phyloP scores from a whole-genome alignment of 257 asterid species.

The Scutellaria barbata region DNA sequence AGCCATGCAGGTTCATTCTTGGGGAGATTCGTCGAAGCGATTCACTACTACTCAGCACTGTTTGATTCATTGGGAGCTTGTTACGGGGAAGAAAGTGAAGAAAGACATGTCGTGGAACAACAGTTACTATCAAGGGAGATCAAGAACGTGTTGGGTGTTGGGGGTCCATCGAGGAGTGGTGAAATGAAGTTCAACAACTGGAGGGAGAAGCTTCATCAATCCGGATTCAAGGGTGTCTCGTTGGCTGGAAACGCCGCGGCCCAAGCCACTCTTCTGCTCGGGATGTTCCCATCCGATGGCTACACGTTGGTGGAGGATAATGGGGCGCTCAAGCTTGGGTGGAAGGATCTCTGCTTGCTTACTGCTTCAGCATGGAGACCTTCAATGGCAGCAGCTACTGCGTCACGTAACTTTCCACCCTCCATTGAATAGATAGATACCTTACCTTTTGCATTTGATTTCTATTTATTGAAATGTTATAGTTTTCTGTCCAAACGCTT shows the following conservation, averaged over 20 bases:
- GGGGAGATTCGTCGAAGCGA: slow-evolving; percentile 95
- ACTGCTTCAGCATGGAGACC: slow-evolving; percentile 99
- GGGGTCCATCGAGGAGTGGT: slow-evolving; percentile 82
- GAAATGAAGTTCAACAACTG: slow-evolving; percentile 82
- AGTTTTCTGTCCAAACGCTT: background rate
- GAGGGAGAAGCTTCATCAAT: slow-evolving; percentile 91
- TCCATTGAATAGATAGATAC: slow-evolving; percentile 20
- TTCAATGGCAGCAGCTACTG: slow-evolving; percentile 29
- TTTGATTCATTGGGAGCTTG: slow-evolving; percentile 97
- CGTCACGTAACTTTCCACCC: slow-evolving; percentile 29
- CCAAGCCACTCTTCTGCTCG: slow-evolving; percentile 89
- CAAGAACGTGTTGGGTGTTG: slow-evolving; percentile 72
- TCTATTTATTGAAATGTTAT: slow-evolving; percentile 7
- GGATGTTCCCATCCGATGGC: slow-evolving; percentile 94
- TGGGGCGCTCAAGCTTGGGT: slow-evolving; percentile 92
- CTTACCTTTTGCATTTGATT: background rate
- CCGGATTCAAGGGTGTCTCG: slow-evolving; percentile 80
- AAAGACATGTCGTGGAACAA: slow-evolving; percentile 90
- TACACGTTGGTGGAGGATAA: slow-evolving; percentile 93
- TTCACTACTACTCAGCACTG: slow-evolving; percentile 93
- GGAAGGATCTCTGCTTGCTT: slow-evolving; percentile 98
- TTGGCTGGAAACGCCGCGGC: slow-evolving; percentile 94
- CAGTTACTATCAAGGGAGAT: slow-evolving; percentile 90
- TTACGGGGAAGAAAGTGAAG: slow-evolving; percentile 95
- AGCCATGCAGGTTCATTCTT: slow-evolving; percentile 94